phyloP scores from a whole-genome alignment of 2,329 filamentous ascomycete genomes.

The Diaporthe capsici region DNA sequence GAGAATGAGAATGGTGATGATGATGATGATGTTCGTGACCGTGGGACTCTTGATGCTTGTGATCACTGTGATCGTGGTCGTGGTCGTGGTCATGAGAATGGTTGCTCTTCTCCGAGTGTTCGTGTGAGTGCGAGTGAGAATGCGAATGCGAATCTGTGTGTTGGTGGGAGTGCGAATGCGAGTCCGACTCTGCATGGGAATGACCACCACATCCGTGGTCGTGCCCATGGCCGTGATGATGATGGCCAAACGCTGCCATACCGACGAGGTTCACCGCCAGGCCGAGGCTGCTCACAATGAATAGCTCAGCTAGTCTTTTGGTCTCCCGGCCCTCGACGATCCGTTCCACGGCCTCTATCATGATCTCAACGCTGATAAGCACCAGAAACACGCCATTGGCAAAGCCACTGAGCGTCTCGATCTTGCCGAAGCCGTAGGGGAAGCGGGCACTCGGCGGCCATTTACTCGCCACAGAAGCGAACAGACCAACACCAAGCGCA shows the following conservation, averaged over 20 bases:
- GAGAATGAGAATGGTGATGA: constrained; percentile 63
- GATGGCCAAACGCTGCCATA: constrained; percentile 84
- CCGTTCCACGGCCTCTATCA: constrained; percentile 92
- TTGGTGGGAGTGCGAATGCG: constrained; percentile 51
- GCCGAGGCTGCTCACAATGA: constrained; percentile 89
- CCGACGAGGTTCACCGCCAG: constrained; percentile 93
- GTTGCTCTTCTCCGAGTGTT: constrained; percentile 37
- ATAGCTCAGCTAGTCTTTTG: constrained; percentile 85
- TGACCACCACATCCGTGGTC: constrained; percentile 36
- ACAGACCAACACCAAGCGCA: constrained; percentile 88
- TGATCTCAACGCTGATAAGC: constrained; percentile 96
- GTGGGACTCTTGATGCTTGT: constrained; percentile 60
- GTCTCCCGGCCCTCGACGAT: constrained; percentile 88
- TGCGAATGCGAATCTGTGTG: constrained; percentile 44
- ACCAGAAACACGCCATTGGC: constrained; percentile 96
- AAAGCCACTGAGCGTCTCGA: constrained; percentile 96
- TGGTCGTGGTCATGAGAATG: constrained; percentile 50
- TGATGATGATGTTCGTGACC: constrained; percentile 49
- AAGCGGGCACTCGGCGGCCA: constrained; percentile 92
- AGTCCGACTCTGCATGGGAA: constrained; percentile 40
- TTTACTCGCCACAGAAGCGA: constrained; percentile 95
- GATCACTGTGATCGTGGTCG: constrained; percentile 54
- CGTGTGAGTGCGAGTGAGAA: constrained; percentile 49
- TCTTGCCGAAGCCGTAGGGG: constrained; percentile 96
- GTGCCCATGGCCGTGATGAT: constrained; percentile 71